Evolutionary conservation across 345 rosid species (phyloP), one percentile per base, ranked within the genome.

Genomic region (Xanthoceras sorbifolium): DNA sequence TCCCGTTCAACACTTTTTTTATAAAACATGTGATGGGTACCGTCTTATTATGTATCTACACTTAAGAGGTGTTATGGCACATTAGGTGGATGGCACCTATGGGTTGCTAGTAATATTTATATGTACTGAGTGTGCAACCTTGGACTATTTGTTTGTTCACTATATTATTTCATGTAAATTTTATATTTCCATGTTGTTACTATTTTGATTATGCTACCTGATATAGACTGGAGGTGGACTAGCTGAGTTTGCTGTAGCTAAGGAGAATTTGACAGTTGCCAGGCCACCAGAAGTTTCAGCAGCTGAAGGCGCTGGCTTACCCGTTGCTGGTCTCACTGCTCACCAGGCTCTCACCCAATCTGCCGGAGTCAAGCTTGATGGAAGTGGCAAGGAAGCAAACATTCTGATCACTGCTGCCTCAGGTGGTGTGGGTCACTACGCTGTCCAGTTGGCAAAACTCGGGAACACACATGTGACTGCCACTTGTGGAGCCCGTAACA

Each of bases 341-440:
- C 84, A 84, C 71, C 88, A 87, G 78, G 91, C 89, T 67, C 84
- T 94, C 25, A 87, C 89, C 9, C 73, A 77, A 40, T 73, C 82
- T 31, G 94, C 91, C 0, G 97, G 93, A 57, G 23, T 94, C 72
- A 92, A 87, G 69, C 87, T 92, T 9, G 97, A 92, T 25, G 86
- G 93, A 38, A 89, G 85, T 9, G 90, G 86, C 7, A 44, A 84
- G 70, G 77, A 76, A 80, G 82, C 76, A 59, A 92, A 93, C 84
- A 74, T 93, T 77, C 82, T 92, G 42, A 68, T 92, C 66, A 90
- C 95, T 10, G 93, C 95, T 31, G 95, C 93, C 46, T 91, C 97
- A 0, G 97, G 98, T 36, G 98, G 98, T 0, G 97, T 93, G 17
- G 94, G 94, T 46, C 98, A 90, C 67, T 90, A 91, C 50, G 89